A percentile compares a stretch with the other conserved stretches of the same genome.
Evolutionary conservation across 2,329 filamentous ascomycete genomes (phyloP).

Genomic region (Helicocarpus griseus): DNA sequence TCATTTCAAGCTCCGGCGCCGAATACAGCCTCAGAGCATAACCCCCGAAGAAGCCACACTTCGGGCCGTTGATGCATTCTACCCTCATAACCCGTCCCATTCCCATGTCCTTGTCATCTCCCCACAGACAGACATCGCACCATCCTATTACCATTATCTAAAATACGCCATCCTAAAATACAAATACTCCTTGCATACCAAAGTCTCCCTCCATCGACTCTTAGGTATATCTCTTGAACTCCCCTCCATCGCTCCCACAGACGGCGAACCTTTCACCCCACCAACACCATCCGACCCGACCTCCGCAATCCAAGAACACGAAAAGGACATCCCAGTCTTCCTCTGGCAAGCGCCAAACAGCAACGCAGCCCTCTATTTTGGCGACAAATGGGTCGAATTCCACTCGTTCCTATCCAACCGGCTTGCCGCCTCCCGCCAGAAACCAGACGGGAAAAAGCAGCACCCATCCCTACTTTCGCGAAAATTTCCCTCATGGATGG

Average conservation of each 20-base stretch:
- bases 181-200: constrained; percentile 52
- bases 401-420: constrained; percentile 66
- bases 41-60: constrained; percentile 62
- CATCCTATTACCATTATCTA: constrained; percentile 76
- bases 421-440: constrained; percentile 30
- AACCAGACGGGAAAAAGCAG: constrained; percentile 8
- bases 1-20: constrained; percentile 60
- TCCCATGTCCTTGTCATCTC: constrained; percentile 80
- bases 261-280: constrained; percentile 44
- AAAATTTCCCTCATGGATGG: constrained; percentile 64
- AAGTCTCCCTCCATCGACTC: constrained; percentile 44
- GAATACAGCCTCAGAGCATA: constrained; percentile 52
- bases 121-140: constrained; percentile 67
- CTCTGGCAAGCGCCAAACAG: constrained; percentile 78
- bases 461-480: constrained; percentile 53
- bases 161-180: constrained; percentile 71
- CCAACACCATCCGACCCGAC: constrained; percentile 23
- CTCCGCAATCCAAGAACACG: constrained; percentile 10
- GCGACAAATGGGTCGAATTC: constrained; percentile 77
- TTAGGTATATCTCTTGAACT: constrained; percentile 73
- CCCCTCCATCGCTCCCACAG: constrained; percentile 46
- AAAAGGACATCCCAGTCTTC: constrained; percentile 48
- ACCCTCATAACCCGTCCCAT: constrained; percentile 54
- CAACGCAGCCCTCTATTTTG: constrained; percentile 72
- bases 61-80: constrained; percentile 78